phyloP scores from a whole-genome alignment of 352 stramenopile genomes.

The Aphanomyces invadans region DNA sequence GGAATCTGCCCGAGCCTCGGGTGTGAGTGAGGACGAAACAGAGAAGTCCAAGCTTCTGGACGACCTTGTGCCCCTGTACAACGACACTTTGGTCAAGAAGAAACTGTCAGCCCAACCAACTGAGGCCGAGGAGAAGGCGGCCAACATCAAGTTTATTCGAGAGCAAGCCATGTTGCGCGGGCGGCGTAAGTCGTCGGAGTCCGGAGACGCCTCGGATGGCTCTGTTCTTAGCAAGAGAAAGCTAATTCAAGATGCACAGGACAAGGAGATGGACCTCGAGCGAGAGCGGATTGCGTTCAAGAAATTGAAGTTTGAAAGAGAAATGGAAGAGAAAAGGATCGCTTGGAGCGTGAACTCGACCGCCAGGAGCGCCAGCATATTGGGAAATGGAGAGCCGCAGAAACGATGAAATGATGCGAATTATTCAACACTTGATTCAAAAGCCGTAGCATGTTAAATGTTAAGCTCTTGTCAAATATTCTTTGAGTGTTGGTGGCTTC shows the following conservation, averaged over 20 bases:
- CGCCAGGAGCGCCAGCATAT: background rate
- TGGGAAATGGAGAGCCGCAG: background rate
- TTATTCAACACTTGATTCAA: background rate
- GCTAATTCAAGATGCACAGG: background rate
- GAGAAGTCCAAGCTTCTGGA: background rate
- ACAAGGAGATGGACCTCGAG: background rate
- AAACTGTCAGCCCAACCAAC: background rate
- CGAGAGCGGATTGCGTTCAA: background rate
- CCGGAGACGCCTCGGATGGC: background rate
- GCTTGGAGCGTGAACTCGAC: background rate
- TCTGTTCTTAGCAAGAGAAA: background rate
- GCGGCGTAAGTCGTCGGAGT: background rate
- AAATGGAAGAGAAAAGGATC: background rate
- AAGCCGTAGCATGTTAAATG: background rate
- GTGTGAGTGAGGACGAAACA: background rate
- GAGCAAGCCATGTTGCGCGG: background rate
- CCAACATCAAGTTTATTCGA: background rate
- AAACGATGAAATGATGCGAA: conserved; percentile 1
- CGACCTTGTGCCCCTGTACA: background rate
- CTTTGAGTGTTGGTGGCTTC: conserved; percentile 3
- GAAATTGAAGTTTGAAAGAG: background rate
- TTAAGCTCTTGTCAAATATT: conserved; percentile 8
- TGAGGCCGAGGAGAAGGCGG: background rate
- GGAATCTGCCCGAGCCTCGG: background rate
- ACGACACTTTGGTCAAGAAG: background rate